These are phyloP conservation scores for Dipteronia sinensis DNA, from an alignment of 345 rosid genomes.

Conservation along the genomic window DNA sequence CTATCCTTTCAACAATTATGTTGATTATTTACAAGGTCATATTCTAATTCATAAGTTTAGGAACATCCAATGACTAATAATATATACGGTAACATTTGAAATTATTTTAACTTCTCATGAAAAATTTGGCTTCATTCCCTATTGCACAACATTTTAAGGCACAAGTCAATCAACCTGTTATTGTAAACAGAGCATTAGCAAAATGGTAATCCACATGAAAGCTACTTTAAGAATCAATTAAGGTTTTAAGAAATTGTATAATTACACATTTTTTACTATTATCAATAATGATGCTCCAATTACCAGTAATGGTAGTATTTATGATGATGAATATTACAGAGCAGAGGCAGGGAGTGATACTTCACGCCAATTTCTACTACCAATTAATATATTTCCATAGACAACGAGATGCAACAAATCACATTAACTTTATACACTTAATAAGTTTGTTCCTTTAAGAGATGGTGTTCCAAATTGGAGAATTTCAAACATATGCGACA, in stretches of 20 bases:
- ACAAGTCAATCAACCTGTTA: background rate
- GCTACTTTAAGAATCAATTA: background rate
- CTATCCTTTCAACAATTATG: background rate
- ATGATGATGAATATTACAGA: background rate
- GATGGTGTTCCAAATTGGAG: constrained; percentile 1
- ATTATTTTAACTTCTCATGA: background rate
- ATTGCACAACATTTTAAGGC: background rate
- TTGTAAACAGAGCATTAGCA: background rate
- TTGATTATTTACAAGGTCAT: constrained; percentile 8
- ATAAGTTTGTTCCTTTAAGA: background rate
- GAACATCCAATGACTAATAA: constrained; percentile 2
- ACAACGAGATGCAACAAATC: background rate
- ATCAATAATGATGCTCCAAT: background rate
- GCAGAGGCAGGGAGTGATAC: background rate
- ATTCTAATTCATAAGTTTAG: background rate
- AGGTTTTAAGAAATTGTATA: background rate
- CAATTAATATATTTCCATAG: background rate
- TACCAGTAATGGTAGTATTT: background rate
- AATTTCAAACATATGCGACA: background rate
- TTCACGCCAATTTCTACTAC: background rate
- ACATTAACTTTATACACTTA: background rate
- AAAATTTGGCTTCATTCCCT: background rate
- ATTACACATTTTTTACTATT: background rate
- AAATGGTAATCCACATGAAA: background rate
- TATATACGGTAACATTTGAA: background rate